Evolutionary conservation across 2,329 filamentous ascomycete genomes (phyloP).

Genomic region (Penicillium rolfsii): DNA sequence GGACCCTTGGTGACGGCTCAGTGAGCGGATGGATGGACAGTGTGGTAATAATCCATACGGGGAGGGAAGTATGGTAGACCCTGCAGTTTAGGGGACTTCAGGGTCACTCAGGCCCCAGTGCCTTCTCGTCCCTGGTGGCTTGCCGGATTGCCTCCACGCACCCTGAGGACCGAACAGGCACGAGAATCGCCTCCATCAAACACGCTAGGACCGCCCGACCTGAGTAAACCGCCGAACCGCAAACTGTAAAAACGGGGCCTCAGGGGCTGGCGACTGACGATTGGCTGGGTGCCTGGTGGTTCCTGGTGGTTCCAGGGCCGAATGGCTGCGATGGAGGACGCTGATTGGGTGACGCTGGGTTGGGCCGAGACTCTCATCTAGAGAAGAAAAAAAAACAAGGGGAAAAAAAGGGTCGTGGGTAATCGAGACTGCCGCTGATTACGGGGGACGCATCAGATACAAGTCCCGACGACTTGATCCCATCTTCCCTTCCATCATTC

Average conservation of each 20-base stretch:
- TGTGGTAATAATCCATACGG: neutral
- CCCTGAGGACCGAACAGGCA: neutral
- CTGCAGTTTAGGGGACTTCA: neutral
- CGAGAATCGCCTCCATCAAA: neutral
- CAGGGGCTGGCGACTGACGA: conserved; percentile 22
- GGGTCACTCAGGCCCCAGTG: neutral
- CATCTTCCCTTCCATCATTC: neutral
- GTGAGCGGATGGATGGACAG: no score
- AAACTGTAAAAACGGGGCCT: conserved; percentile 15
- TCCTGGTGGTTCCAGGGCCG: conserved; percentile 15
- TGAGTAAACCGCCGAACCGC: conserved; percentile 11
- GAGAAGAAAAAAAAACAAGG: neutral
- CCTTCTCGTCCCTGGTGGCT: neutral
- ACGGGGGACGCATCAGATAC: neutral
- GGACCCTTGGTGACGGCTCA: neutral
- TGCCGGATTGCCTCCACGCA: neutral
- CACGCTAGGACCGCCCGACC: conserved; percentile 7
- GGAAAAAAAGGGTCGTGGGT: neutral
- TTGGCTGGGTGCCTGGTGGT: conserved; percentile 21
- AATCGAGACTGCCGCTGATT: neutral
- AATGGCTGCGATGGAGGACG: neutral
- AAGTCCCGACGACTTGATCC: neutral
- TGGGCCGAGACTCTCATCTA: neutral
- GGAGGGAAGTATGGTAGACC: neutral
- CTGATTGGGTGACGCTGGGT: conserved; percentile 20